Evolutionary conservation across 345 rosid genomes (phyloP), one percentile per base, ranked within the genome.

Genomic region (Geranium rotundifolium): DNA sequence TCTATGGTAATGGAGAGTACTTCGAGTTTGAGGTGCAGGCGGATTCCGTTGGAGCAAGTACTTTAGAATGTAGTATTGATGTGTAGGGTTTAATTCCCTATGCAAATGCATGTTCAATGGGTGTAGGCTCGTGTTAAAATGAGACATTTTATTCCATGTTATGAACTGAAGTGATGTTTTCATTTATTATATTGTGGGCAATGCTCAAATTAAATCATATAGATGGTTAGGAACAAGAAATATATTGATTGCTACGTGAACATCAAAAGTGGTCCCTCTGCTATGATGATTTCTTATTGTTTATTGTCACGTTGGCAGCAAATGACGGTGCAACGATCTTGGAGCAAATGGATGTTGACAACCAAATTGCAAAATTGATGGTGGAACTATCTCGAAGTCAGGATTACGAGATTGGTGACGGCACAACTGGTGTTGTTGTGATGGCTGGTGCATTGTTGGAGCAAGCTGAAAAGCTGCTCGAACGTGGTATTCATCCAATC

Each of bases 261-360:
- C 41, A 34, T 46, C 16, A 46, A 9, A 14, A 9, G 52, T 46
- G 52, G 14, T 12, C 12, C 14, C 30, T 41, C 18, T 68, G 62
- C 18, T 29, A 19, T 58, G 10, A 12, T 20, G 23, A 18, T 57
- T 7, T 56, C 63, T 64, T 0, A 20, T 18, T 14, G 2, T 0
- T 59, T 4, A n/a, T 55, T 17, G 63, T 52, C 59, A 5, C 63
- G 14, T 23, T 54, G 60, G 41, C 73, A 90, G 99, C 99, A 23
- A 93, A 90, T 70, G 99, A 93, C 61, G 99, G 99, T 1, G 99
- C 99, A 0, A 93, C 99, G 2, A 93, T 93, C 64, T 76, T 93
- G 79, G 99, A 93, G 79, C 92, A 86, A 80, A 93, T 93, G 99
- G 99, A 93, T 76, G 99, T 93, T 64, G 95, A 93, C 71, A 93